Evolutionary conservation across 495 filamentous ascomycete species (phyloP).

Genomic region (Thermothielavioides terrestris): DNA sequence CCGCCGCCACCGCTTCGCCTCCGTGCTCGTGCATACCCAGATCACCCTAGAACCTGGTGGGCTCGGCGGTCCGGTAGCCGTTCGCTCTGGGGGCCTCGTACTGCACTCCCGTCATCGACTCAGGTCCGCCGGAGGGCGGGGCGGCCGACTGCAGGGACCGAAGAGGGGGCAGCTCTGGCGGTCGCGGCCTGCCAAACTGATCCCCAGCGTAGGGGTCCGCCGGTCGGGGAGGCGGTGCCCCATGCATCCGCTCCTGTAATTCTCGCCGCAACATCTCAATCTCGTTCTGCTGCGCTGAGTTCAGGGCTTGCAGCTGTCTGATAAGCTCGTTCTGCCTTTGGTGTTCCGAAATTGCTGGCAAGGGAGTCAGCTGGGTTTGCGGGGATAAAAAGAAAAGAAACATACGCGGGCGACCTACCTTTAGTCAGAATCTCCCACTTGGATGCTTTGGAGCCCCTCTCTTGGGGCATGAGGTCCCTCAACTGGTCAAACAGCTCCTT

Average conservation of each 20-base stretch:
- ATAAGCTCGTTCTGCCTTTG: constrained; percentile 35
- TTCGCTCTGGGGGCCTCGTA: constrained; percentile 38
- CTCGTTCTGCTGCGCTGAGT: constrained; percentile 31
- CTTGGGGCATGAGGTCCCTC: constrained; percentile 71
- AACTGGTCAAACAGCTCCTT: constrained; percentile 91
- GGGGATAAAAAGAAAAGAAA: background rate
- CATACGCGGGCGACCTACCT: constrained; percentile 45
- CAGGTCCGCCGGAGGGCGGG: constrained; percentile 17
- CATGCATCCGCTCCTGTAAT: constrained; percentile 18
- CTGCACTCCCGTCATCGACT: constrained; percentile 49
- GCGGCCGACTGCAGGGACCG: constrained; percentile 26
- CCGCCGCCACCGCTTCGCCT: too few relatives aligned
- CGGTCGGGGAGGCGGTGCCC: constrained; percentile 23
- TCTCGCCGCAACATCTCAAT: constrained; percentile 42
- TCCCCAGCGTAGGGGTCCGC: constrained; percentile 25
- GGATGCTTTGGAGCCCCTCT: constrained; percentile 85
- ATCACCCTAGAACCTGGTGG: constrained; percentile 9
- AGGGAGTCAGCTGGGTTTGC: constrained; percentile 8
- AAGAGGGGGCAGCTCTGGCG: constrained; percentile 42
- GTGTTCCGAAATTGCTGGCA: constrained; percentile 52
- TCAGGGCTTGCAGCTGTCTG: constrained; percentile 28
- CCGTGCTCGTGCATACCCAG: background rate
- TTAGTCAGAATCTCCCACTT: constrained; percentile 99
- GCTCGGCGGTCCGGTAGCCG: constrained; percentile 25
- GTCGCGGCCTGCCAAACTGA: constrained; percentile 24